These are phyloP conservation scores for Ceratobasidium sp. DNA, from an alignment of 1,284 basidiomycete genomes.

Conservation along the genomic window DNA sequence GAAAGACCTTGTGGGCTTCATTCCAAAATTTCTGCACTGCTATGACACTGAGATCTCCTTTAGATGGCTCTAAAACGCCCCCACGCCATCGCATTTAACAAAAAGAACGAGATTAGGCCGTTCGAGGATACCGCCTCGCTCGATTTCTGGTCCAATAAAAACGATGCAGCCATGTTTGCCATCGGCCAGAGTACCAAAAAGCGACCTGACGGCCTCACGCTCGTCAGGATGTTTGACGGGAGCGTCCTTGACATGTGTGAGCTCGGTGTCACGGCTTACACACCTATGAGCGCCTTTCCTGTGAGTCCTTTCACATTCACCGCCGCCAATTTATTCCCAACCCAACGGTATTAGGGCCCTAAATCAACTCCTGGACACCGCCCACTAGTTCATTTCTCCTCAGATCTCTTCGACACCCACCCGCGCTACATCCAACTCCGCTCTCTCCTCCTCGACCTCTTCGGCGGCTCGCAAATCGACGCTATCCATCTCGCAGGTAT, in stretches of 20 bases:
- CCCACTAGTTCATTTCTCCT: constrained; percentile 96
- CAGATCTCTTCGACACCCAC: constrained; percentile 92
- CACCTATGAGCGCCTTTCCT: constrained; percentile 86
- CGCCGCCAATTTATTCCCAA: neutral
- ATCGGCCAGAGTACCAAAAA: constrained; percentile 96
- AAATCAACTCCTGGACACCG: constrained; percentile 93
- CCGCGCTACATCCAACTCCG: constrained; percentile 93
- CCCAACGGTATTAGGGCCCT: constrained; percentile 67
- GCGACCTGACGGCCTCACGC: constrained; percentile 88
- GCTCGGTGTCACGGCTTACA: constrained; percentile 86
- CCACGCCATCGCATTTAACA: constrained; percentile 90
- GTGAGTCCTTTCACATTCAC: constrained; percentile 59
- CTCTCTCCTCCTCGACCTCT: constrained; percentile 87
- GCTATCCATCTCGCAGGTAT: constrained; percentile 87
- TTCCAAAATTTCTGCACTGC: neutral
- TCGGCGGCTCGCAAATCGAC: constrained; percentile 89
- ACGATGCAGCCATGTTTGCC: constrained; percentile 93
- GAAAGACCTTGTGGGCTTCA: constrained; percentile 83
- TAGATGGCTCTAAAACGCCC: constrained; percentile 94
- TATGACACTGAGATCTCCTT: neutral
- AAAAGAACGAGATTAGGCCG: constrained; percentile 93
- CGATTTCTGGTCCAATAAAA: constrained; percentile 95
- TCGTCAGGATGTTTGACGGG: constrained; percentile 90
- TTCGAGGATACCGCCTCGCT: constrained; percentile 86
- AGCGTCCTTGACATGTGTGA: constrained; percentile 96